These are phyloP conservation scores for Hypericum androsaemum DNA, from an alignment of 345 rosid genomes.

Conservation along the genomic window DNA sequence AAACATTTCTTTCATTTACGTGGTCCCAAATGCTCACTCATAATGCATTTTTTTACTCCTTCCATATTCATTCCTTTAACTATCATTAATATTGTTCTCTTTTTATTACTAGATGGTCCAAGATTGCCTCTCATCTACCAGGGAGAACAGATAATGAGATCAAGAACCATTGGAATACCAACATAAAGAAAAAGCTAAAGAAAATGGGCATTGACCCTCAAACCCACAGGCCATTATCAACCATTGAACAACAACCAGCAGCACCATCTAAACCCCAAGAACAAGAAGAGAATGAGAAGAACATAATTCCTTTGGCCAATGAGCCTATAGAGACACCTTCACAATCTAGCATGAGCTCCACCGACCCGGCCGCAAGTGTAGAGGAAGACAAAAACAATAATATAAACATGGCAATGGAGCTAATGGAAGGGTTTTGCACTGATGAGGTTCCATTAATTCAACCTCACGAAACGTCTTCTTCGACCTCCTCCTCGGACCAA, in stretches of 20 bases:
- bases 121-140: slow-evolving; percentile 18
- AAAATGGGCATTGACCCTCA: slow-evolving; percentile 3
- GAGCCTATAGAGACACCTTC: slow-evolving; percentile 12
- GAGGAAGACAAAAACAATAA: slow-evolving; percentile 9
- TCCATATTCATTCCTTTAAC: too few species aligned
- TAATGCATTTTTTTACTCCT: too few species aligned
- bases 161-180: slow-evolving; percentile 19
- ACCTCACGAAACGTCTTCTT: slow-evolving; percentile 35
- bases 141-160: slow-evolving; percentile 19
- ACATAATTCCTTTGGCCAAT: slow-evolving; percentile 4
- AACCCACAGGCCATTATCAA: slow-evolving; percentile 4
- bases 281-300: slow-evolving; percentile 8
- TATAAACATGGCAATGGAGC: slow-evolving; percentile 18
- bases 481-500: slow-evolving; percentile 23
- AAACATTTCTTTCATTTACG: too few species aligned
- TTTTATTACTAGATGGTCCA: slow-evolving; percentile 13
- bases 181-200: slow-evolving; percentile 17
- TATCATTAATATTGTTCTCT: background rate
- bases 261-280: slow-evolving; percentile 6
- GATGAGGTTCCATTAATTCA: slow-evolving; percentile 70
- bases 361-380: background rate
- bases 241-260: slow-evolving; percentile 16
- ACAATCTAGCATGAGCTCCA: slow-evolving; percentile 4
- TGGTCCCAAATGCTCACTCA: too few species aligned
- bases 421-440: slow-evolving; percentile 28